Percentiles rank a stretch among this genome's conserved stretches.
These are phyloP conservation scores for Coemansia sp. DNA, from an alignment of 192 early-diverging fungal species.

Conservation along the genomic window DNA sequence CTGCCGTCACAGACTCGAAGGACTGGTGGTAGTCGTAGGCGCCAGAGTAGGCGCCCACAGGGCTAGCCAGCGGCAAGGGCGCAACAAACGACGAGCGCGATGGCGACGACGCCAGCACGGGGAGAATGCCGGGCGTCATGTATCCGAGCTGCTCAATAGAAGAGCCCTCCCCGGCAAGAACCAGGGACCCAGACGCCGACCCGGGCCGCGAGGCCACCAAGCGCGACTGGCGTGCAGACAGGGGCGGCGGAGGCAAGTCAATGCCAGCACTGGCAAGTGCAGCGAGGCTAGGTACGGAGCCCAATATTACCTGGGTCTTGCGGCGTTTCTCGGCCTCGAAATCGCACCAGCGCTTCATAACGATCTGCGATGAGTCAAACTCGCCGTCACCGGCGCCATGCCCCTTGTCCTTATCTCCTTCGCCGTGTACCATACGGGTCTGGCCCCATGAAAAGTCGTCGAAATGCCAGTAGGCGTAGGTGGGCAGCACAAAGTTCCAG, in stretches of 20 bases:
- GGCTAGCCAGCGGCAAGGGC: constrained; percentile 16
- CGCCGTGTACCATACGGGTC: constrained; percentile 86
- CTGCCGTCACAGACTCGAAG: constrained; percentile 1
- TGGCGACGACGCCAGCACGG: constrained; percentile 31
- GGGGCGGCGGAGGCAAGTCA: constrained; percentile 7
- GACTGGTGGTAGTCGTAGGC: constrained; percentile 4
- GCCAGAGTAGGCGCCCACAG: constrained; percentile 7
- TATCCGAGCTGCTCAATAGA: constrained; percentile 53
- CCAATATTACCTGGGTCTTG: constrained; percentile 51
- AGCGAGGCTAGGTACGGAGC: constrained; percentile 33
- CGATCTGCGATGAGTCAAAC: constrained; percentile 57
- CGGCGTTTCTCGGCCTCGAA: constrained; percentile 58
- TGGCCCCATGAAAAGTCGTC: constrained; percentile 99
- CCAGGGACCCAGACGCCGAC: constrained; percentile 19
- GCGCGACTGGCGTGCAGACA: constrained; percentile 26
- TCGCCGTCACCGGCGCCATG: constrained; percentile 68
- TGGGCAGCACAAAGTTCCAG: constrained; percentile 80
- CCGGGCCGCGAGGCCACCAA: constrained; percentile 17
- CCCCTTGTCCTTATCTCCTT: constrained; percentile 63
- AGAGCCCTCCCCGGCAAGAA: constrained; percentile 6
- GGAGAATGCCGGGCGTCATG: constrained; percentile 51
- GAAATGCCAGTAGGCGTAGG: constrained; percentile 99
- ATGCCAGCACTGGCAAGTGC: constrained; percentile 23
- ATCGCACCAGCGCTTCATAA: constrained; percentile 79
- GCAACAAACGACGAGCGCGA: constrained; percentile 3